Evolutionary conservation across 2,329 filamentous ascomycete genomes (phyloP).

Genomic region (Blastomyces percursus): DNA sequence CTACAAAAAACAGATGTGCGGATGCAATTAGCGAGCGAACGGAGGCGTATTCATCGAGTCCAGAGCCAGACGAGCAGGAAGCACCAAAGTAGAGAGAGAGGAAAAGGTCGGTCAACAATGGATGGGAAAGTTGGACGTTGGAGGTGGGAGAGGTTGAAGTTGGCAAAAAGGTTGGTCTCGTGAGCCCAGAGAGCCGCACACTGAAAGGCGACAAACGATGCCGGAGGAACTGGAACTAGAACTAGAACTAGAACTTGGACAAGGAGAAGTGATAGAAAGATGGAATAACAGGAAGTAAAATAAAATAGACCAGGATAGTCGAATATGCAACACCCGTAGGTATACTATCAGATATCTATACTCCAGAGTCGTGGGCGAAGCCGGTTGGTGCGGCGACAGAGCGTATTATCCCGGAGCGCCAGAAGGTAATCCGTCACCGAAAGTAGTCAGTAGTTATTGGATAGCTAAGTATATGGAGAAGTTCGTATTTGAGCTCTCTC

Average conservation of each 20-base stretch:
- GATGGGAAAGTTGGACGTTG: not conserved
- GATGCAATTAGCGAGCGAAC: not conserved
- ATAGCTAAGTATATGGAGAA: too few species aligned
- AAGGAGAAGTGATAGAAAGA: not conserved
- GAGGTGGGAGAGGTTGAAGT: not conserved
- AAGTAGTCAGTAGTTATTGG: too few species aligned
- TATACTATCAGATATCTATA: too few species aligned
- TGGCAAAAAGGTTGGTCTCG: not conserved
- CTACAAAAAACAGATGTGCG: not conserved
- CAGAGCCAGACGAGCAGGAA: not conserved
- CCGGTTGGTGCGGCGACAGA: too few species aligned
- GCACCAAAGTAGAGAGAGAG: not conserved
- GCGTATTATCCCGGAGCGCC: too few species aligned
- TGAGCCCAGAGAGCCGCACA: not conserved
- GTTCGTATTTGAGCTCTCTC: too few species aligned
- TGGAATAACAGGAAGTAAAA: too few species aligned
- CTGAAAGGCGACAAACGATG: not conserved
- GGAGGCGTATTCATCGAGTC: not conserved
- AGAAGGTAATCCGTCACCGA: too few species aligned
- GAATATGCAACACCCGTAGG: too few species aligned
- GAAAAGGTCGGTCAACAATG: not conserved
- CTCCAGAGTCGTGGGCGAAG: too few species aligned
- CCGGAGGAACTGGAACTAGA: not conserved
- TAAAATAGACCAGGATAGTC: too few species aligned
- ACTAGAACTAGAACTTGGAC: not conserved